A percentile compares a stretch with the other conserved stretches of the same genome.
Evolutionary conservation across 176 grass and related monocot species (phyloP).

Genomic region (Areca catechu): DNA sequence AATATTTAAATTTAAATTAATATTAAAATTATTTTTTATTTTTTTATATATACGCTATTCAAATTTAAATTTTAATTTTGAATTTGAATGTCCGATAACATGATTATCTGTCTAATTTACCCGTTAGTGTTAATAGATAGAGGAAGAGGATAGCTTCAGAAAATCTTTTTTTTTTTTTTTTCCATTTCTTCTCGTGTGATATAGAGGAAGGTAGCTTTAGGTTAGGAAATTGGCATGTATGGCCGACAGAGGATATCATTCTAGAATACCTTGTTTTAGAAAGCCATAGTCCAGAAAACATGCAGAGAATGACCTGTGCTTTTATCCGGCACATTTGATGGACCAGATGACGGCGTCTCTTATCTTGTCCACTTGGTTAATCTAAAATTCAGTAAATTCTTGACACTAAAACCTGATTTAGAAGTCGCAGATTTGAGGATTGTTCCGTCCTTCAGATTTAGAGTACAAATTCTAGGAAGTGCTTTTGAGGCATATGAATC

Average conservation of each 20-base stretch:
- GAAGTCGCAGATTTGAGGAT: conserved; percentile 11
- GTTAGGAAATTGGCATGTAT: conserved; percentile 64
- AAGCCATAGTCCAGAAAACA: background rate
- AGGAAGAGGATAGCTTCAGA: conserved; percentile 18
- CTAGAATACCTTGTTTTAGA: conserved; percentile 35
- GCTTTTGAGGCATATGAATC: conserved; percentile 53
- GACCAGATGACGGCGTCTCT: conserved; percentile 61
- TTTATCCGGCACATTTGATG: conserved; percentile 59
- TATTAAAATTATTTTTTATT: too few species aligned
- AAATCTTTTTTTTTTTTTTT: conserved; percentile 37
- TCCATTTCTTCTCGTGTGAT: conserved; percentile 45
- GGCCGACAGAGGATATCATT: conserved; percentile 43
- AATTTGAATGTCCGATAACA: too few species aligned
- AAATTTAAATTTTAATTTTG: too few species aligned
- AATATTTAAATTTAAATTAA: too few species aligned
- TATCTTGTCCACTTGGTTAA: conserved; percentile 58
- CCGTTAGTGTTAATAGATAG: too few species aligned
- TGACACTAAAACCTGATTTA: conserved; percentile 33
- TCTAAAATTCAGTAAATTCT: conserved; percentile 47
- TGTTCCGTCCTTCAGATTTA: conserved; percentile 30
- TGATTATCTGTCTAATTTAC: too few species aligned
- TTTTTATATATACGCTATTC: too few species aligned
- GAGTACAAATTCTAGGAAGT: conserved; percentile 54
- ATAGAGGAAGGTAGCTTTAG: conserved; percentile 51
- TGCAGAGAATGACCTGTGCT: conserved; percentile 6